phyloP scores from a whole-genome alignment of 2,329 filamentous ascomycete species.

The Cladophialophora carrionii region DNA sequence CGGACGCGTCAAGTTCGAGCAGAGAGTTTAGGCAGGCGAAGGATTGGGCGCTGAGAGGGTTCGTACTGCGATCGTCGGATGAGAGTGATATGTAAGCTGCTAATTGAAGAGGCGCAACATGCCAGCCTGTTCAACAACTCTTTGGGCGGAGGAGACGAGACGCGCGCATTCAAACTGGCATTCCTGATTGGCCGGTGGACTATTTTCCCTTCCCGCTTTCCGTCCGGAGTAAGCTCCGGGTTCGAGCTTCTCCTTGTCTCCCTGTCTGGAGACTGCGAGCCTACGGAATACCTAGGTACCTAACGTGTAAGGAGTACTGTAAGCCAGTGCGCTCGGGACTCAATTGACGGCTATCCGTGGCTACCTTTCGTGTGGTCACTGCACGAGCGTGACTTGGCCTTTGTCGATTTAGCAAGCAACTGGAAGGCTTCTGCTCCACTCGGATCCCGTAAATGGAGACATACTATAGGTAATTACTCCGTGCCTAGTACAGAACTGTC shows the following conservation, averaged over 20 bases:
- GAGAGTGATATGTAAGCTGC: conserved; percentile 6
- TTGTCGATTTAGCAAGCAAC: background rate
- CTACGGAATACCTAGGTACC: too few relatives aligned
- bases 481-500: background rate
- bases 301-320: background rate
- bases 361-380: background rate
- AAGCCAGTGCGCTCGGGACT: background rate
- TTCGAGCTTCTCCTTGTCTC: background rate
- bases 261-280: background rate
- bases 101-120: conserved; percentile 11
- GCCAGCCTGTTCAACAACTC: conserved; percentile 35
- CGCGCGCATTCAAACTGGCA: background rate
- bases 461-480: background rate
- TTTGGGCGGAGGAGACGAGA: conserved; percentile 14
- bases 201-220: background rate
- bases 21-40: background rate
- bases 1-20: background rate
- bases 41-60: background rate
- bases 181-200: background rate
- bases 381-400: background rate
- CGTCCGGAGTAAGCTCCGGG: background rate
- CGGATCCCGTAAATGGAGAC: background rate
- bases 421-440: background rate
- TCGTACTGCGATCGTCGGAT: background rate
- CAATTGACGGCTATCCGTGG: background rate